Evolutionary conservation across 2,329 filamentous ascomycete genomes (phyloP), one percentile per base, ranked within the genome.

Genomic region (Diaporthe ilicicola): DNA sequence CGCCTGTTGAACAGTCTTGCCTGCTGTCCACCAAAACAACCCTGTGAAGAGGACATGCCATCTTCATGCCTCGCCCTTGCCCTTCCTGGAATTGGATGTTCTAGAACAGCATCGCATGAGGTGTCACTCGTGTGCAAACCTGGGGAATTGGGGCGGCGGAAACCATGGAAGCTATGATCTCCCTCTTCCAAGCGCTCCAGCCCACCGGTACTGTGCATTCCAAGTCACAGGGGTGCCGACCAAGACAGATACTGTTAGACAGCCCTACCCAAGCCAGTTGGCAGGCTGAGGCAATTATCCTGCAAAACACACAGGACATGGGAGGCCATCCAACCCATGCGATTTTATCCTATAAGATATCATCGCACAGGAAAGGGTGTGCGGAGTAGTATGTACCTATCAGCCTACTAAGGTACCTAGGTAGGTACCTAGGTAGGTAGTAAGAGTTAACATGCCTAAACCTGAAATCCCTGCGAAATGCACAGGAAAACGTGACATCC

Each of bases 21-120:
- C 54, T 19, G 22, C 29, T n/a, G 22, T 1, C 37, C 24, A 37
- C 55, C 56, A 39, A 61, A 61, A 61, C 24, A 22, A 61, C 27
- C 24, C 56, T 46, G 56, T 19, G 53, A 24, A 5, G 19, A 46
- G 9, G 39, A 19, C 44, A 61, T 48, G 59, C 27, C 34, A 46
- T 32, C n/a, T 46, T 27, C 56, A 29, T 61, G 56, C 44, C 42
- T 46, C 39, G 39, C 39, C 37, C 37, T 39, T 10, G 13, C 37
- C 39, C 19, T 48, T 32, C 22, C 12, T 64, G 59, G 42, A 44
- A 9, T 34, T 34, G 4, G 32, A 19, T 24, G 59, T 62, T 62
- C 59, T 62, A 62, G 59, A 62, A 62, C 59, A 48, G 24, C 56
- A 22, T 48, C 27, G 56, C 56, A 34, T 62, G 42, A 62, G 56